Percentiles rank a stretch among this genome's conserved stretches.
phyloP scores from a whole-genome alignment of 345 rosid genomes.

The Linum trigynum region DNA sequence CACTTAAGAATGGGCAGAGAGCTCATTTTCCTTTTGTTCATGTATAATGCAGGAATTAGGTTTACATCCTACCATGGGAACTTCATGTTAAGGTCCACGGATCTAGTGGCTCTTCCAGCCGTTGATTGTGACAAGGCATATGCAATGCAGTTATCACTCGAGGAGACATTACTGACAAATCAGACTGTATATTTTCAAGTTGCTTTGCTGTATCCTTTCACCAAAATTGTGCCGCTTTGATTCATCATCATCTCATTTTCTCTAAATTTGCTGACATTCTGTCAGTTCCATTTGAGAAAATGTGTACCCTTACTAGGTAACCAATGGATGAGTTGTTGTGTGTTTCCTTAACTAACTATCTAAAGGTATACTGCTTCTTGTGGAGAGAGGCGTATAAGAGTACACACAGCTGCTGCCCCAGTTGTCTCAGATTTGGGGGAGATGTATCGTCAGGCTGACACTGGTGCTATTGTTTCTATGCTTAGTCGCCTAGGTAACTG shows the following conservation, averaged over 20 bases:
- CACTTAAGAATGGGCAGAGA: neutral
- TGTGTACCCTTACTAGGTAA: neutral
- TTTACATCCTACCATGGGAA: constrained; percentile 94
- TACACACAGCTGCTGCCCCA: constrained; percentile 88
- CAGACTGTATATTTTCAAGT: constrained; percentile 97
- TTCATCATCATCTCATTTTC: constrained; percentile 1
- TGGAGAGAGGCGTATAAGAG: constrained; percentile 98
- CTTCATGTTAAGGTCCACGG: constrained; percentile 95
- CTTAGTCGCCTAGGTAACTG: constrained; percentile 72
- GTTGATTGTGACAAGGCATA: constrained; percentile 99
- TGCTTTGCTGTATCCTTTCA: constrained; percentile 92
- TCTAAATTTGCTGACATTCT: neutral
- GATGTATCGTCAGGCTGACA: constrained; percentile 94
- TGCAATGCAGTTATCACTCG: constrained; percentile 86
- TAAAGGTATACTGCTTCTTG: constrained; percentile 96
- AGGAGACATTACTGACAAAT: constrained; percentile 85
- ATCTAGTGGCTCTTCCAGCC: constrained; percentile 91
- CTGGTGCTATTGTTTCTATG: constrained; percentile 76
- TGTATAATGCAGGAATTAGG: constrained; percentile 61
- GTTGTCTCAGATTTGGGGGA: constrained; percentile 88
- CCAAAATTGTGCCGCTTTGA: neutral
- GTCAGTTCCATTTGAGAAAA: neutral
- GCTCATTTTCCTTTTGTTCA: constrained; percentile 6
- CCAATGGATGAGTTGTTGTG: neutral
- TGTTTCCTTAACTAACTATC: constrained; percentile 36